phyloP scores from a whole-genome alignment of 331 rosid species.

The Pyrus hybrid region DNA sequence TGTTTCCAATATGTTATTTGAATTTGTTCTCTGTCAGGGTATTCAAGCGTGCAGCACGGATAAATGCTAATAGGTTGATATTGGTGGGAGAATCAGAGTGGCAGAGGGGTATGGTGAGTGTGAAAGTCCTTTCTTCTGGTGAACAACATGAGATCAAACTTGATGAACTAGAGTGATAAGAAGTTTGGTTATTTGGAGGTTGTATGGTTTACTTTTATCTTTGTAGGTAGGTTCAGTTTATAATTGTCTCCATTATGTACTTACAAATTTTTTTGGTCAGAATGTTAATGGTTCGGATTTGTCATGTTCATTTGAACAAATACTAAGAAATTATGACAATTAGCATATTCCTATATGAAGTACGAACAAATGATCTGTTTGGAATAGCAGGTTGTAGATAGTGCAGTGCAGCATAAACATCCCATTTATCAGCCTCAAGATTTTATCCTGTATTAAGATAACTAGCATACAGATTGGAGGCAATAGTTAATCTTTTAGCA shows the following conservation, averaged over 20 bases:
- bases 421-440: background rate
- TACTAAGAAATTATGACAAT: background rate
- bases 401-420: background rate
- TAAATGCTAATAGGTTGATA: slow-evolving; percentile 68
- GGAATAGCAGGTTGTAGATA: background rate
- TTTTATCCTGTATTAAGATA: background rate
- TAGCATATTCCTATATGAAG: background rate
- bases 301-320: background rate
- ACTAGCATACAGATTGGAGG: too few species aligned
- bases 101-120: slow-evolving; percentile 80
- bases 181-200: slow-evolving; percentile 2
- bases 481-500: background rate
- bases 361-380: background rate
- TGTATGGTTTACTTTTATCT: background rate
- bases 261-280: background rate
- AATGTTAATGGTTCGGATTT: background rate
- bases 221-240: background rate
- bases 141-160: slow-evolving; percentile 79
- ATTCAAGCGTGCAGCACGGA: slow-evolving; percentile 67
- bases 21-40: slow-evolving; percentile 47
- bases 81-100: slow-evolving; percentile 89
- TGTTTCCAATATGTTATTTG: background rate
- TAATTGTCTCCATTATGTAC: background rate
- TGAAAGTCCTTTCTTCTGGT: slow-evolving; percentile 79
- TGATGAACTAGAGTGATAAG: slow-evolving; percentile 51